Base-by-base conservation (phyloP, 169 alveolate genomes). In the Pseudocohnilembus persalinus region DNA sequence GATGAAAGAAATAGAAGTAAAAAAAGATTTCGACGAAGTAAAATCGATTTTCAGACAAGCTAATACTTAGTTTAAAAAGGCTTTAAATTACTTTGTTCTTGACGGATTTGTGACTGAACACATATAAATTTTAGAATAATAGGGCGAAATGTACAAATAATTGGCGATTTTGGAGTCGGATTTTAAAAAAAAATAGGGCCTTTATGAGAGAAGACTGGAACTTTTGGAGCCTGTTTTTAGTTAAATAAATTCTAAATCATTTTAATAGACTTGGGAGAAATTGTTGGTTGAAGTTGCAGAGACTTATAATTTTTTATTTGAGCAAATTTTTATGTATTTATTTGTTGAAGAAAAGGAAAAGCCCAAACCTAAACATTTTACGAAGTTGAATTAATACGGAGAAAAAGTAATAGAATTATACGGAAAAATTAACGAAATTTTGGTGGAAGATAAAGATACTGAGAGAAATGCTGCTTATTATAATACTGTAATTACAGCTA, bases 101-200 rank as follows among this genome's bases (percentile, higher is more conserved):
- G 96, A 96, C 83, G 95, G 94, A 16, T 94, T 88, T 81, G 94
- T 93, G 29, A 91, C 94, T 65, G 98, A 96, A 75, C 94, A 96
- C 83, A 89, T 95, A n/a, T 85, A 94, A 87, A 93, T 96, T 74
- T 88, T 87, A 63, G 83, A 91, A 83, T 94, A 91, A 81, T 75
- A 93, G n/a, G 88, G 95, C 4, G 87, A 87, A 35, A 74, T 96
- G 72, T 96, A 96, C 88, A 93, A 93, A 84, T 78, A 77, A 31
- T 80, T 96, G 65, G 88, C 88, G 29, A 72, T 86, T 32, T 88
- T 96, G 74, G 98, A 96, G 75, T 68, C 81, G 30, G 88, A 92
- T 79, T 34, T 75, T 64, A 77, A 85, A 49, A 86, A 96, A 78
- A 87, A 91, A 27, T 74, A 92, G 74, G 97, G 96, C 20, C 94